Conservation (phyloP, 768 basidiomycete species). For the Pulveroboletus sp. region DNA sequence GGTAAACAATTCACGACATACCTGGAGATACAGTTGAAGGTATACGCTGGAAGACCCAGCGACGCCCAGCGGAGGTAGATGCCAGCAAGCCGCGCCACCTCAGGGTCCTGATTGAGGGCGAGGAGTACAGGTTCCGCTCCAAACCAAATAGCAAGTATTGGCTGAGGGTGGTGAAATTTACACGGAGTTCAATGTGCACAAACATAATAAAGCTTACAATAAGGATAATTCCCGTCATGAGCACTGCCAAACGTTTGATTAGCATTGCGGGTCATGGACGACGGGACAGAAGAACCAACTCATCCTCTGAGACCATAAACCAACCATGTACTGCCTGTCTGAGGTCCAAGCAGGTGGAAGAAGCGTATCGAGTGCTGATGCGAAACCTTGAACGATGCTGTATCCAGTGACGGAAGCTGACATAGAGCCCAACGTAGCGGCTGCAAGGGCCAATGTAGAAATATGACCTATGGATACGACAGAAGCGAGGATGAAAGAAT, state of each 20-base stretch:
- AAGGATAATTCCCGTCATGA: conserved; percentile 54
- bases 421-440: conserved; percentile 70
- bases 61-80: conserved; percentile 73
- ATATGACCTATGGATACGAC: conserved; percentile 89
- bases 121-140: conserved; percentile 78
- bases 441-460: conserved; percentile 85
- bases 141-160: conserved; percentile 71
- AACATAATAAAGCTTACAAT: conserved; percentile 43
- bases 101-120: conserved; percentile 71
- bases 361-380: conserved; percentile 86
- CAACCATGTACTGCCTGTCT: conserved; percentile 73
- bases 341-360: conserved; percentile 96
- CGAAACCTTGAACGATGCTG: conserved; percentile 77
- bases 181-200: not conserved
- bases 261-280: not conserved
- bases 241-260: conserved; percentile 35
- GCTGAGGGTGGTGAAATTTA: conserved; percentile 22
- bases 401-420: conserved; percentile 53
- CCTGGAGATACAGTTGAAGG: conserved; percentile 53
- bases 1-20: conserved; percentile 11
- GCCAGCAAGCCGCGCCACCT: conserved; percentile 73
- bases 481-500: conserved; percentile 76
- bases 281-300: conserved; percentile 38
- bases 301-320: conserved; percentile 89
- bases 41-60: conserved; percentile 75